phyloP scores from a whole-genome alignment of 345 rosid species.

The Eucalyptus leucophloia region DNA sequence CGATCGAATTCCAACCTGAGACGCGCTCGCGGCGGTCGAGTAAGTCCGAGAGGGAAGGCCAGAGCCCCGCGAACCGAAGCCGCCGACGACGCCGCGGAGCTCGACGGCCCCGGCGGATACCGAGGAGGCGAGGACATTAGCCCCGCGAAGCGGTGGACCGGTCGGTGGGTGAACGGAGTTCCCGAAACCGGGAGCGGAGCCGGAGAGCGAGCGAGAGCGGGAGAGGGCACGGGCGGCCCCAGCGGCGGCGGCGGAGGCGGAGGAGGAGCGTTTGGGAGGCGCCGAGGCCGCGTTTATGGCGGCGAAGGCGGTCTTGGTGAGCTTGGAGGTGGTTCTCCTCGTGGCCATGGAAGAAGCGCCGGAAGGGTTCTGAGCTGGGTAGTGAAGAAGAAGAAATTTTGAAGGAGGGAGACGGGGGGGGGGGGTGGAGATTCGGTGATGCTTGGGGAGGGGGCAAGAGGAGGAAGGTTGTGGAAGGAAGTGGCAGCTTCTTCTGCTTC shows the following conservation, averaged over 20 bases:
- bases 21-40: background rate
- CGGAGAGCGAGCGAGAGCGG: background rate
- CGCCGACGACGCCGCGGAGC: background rate
- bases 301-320: background rate
- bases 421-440: background rate
- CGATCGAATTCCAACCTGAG: background rate
- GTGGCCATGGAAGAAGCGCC: background rate
- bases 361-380: background rate
- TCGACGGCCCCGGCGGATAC: background rate
- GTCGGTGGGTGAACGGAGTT: accelerated
- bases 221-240: background rate
- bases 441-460: background rate
- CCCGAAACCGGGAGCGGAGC: background rate
- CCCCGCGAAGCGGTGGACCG: background rate
- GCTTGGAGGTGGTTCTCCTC: background rate
- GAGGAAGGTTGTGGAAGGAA: background rate
- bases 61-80: background rate
- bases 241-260: background rate
- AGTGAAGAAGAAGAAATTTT: background rate
- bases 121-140: background rate
- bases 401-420: too few relatives aligned
- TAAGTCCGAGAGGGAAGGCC: background rate
- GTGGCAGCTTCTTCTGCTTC: background rate
- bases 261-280: background rate
- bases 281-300: background rate